Evolutionary conservation across 2,329 filamentous ascomycete species (phyloP).

Genomic region (Fusarium duplospermum): DNA sequence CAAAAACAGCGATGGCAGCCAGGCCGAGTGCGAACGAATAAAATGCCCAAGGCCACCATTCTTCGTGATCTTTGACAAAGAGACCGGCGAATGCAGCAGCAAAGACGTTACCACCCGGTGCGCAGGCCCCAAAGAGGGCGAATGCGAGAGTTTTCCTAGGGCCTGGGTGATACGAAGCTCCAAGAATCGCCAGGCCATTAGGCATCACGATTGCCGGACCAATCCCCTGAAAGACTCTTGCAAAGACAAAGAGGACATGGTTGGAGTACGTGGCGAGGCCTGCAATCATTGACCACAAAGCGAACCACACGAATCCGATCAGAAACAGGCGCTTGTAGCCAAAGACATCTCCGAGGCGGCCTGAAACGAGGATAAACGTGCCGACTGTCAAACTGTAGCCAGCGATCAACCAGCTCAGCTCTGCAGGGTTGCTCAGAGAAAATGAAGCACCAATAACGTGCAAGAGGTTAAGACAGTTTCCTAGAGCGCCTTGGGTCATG

Average conservation of each 20-base stretch:
- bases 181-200: conserved; percentile 72
- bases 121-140: conserved; percentile 59
- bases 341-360: conserved; percentile 67
- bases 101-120: conserved; percentile 58
- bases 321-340: conserved; percentile 68
- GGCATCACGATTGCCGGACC: conserved; percentile 73
- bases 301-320: conserved; percentile 65
- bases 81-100: conserved; percentile 56
- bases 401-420: conserved; percentile 63
- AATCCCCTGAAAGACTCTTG: conserved; percentile 68
- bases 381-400: conserved; percentile 67
- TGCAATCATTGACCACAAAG: conserved; percentile 62
- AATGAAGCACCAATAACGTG: conserved; percentile 40
- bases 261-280: conserved; percentile 56
- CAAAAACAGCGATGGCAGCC: conserved; percentile 46
- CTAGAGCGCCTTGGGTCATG: conserved; percentile 40
- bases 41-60: conserved; percentile 62
- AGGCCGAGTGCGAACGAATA: conserved; percentile 56
- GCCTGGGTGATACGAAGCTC: conserved; percentile 66
- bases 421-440: conserved; percentile 32
- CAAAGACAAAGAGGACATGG: conserved; percentile 60
- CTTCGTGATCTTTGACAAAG: conserved; percentile 49
- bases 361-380: conserved; percentile 68
- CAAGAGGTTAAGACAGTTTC: conserved; percentile 40
- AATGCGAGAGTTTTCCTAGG: conserved; percentile 71